These are phyloP conservation scores for Neoascochyta sp. DNA, from an alignment of 2,329 filamentous ascomycete species.

Conservation along the genomic window DNA sequence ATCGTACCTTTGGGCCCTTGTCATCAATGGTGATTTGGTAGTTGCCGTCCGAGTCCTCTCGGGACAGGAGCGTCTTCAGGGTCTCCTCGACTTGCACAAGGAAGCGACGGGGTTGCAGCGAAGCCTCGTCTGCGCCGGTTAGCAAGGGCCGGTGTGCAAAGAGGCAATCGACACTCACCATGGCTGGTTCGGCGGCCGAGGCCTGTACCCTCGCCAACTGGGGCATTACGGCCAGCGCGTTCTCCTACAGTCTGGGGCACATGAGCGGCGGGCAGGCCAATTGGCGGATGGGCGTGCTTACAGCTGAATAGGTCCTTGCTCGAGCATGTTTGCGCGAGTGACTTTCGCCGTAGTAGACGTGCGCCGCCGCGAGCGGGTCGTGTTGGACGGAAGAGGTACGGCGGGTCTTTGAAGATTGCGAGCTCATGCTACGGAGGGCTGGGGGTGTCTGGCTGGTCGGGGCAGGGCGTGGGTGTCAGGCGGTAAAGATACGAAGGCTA, in stretches of 20 bases:
- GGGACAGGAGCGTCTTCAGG: conserved; percentile 69
- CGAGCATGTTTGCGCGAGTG: conserved; percentile 46
- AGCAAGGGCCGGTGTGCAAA: conserved; percentile 7
- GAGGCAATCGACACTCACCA: conserved; percentile 21
- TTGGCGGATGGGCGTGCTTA: too few species aligned
- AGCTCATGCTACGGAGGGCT: conserved; percentile 39
- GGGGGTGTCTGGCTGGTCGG: conserved; percentile 12
- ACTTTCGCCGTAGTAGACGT: conserved; percentile 58
- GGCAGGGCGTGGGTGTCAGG: conserved; percentile 6
- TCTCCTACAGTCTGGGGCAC: conserved; percentile 27
- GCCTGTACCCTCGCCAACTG: conserved; percentile 22
- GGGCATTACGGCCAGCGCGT: conserved; percentile 29
- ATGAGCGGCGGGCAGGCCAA: conserved; percentile 14
- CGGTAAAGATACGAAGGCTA: conserved; percentile 17
- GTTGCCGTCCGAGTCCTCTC: conserved; percentile 91
- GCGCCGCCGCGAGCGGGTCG: conserved; percentile 57
- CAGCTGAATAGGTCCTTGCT: conserved; percentile 54
- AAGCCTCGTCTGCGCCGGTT: conserved; percentile 62
- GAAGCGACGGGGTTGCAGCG: conserved; percentile 69
- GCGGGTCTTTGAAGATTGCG: conserved; percentile 37
- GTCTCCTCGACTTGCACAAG: conserved; percentile 83
- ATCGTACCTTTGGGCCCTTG: conserved; percentile 74
- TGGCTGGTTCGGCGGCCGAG: conserved; percentile 38
- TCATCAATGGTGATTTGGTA: conserved; percentile 98
- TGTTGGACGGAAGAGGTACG: conserved; percentile 41